Evolutionary conservation across 2,329 filamentous ascomycete species (phyloP).

Genomic region (Chaetothyriales sp.): DNA sequence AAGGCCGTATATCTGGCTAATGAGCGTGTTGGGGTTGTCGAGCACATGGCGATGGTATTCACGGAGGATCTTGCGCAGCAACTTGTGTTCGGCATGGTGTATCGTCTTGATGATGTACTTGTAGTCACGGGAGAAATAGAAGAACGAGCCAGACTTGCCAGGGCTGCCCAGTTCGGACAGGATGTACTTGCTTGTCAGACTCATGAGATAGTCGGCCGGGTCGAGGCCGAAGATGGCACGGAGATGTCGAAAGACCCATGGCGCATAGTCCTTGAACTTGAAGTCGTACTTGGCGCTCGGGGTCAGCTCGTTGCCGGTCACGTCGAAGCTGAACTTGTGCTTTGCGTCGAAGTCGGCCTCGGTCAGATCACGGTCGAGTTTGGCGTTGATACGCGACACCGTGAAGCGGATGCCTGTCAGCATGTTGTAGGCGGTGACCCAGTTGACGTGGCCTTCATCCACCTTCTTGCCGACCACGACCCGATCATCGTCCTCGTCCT

Average conservation of each 20-base stretch:
- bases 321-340: constrained; percentile 98
- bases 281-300: constrained; percentile 99
- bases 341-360: constrained; percentile 84
- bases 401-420: constrained; percentile 95
- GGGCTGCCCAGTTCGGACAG: constrained; percentile 92
- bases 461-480: constrained; percentile 95
- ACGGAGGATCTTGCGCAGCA: constrained; percentile 40
- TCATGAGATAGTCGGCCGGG: constrained; percentile 96
- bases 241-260: constrained; percentile 93
- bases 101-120: constrained; percentile 99
- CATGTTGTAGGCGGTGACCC: constrained; percentile 98
- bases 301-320: constrained; percentile 91
- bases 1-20: constrained; percentile 94
- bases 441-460: constrained; percentile 92
- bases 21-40: constrained; percentile 85
- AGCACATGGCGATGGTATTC: constrained; percentile 90
- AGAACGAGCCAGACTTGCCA: constrained; percentile 96
- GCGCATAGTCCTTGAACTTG: constrained; percentile 99
- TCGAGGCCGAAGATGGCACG: constrained; percentile 79
- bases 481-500: constrained; percentile 66
- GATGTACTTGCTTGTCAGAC: constrained; percentile 95
- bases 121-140: constrained; percentile 98
- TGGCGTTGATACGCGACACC: constrained; percentile 90
- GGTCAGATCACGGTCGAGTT: constrained; percentile 78
- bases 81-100: constrained; percentile 63